phyloP scores from a whole-genome alignment of 768 basidiomycete genomes.

The Suillus placidus region DNA sequence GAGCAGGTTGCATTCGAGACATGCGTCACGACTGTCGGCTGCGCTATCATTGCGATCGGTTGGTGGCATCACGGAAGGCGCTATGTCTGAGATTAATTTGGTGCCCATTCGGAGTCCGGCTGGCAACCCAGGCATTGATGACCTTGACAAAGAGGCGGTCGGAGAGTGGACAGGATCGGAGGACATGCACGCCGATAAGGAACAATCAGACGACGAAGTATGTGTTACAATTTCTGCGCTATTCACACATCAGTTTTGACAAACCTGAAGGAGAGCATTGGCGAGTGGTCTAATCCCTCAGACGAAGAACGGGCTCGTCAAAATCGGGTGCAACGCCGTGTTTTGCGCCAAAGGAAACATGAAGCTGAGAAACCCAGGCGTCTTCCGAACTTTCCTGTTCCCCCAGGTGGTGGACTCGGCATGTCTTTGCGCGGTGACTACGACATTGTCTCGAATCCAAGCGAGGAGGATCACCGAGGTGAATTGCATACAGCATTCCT shows the following conservation, averaged over 20 bases:
- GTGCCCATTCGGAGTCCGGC: constrained; percentile 35
- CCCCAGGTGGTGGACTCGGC: constrained; percentile 56
- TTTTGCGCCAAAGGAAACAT: constrained; percentile 49
- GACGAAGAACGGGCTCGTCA: constrained; percentile 85
- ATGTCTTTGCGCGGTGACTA: constrained; percentile 50
- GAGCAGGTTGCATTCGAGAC: constrained; percentile 65
- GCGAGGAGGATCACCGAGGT: constrained; percentile 62
- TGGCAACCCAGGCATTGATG: constrained; percentile 38
- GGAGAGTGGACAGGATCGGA: constrained; percentile 88
- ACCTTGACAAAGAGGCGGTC: constrained; percentile 42
- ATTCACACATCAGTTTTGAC: constrained; percentile 12
- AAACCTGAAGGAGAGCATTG: constrained; percentile 62
- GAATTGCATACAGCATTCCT: constrained; percentile 45
- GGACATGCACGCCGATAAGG: constrained; percentile 50
- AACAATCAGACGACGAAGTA: constrained; percentile 74
- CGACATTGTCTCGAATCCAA: constrained; percentile 85
- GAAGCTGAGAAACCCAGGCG: constrained; percentile 68
- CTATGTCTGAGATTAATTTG: constrained; percentile 25
- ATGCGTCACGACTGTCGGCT: constrained; percentile 67
- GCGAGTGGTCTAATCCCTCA: constrained; percentile 90
- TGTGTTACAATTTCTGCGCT: constrained; percentile 21
- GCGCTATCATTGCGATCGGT: constrained; percentile 67
- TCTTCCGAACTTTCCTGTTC: constrained; percentile 78
- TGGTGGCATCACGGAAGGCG: constrained; percentile 49
- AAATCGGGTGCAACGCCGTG: constrained; percentile 62